Evolutionary conservation across 805 yeast genomes (phyloP).

Genomic region (Pichia sporocuriosa): DNA sequence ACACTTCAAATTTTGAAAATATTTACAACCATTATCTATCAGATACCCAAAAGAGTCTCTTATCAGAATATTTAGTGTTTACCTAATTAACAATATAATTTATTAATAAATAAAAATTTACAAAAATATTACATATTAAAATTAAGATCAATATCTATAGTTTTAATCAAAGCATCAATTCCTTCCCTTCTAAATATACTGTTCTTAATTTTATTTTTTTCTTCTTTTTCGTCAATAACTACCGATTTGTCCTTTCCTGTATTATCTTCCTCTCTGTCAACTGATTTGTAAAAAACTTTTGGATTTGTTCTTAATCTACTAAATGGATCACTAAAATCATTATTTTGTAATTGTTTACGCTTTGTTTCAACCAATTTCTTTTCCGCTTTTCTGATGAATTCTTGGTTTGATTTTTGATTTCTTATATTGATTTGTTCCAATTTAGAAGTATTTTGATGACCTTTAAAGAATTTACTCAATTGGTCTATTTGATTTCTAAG

Average conservation of each 20-base stretch:
- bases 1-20: slow-evolving; percentile 44
- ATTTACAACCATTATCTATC: slow-evolving; percentile 39
- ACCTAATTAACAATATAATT: slow-evolving; percentile 7
- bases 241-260: slow-evolving; percentile 47
- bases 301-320: slow-evolving; percentile 84
- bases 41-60: slow-evolving; percentile 47
- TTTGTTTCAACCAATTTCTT: slow-evolving; percentile 51
- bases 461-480: slow-evolving; percentile 30
- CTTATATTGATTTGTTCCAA: slow-evolving; percentile 75
- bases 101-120: slow-evolving; percentile 1
- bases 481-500: slow-evolving; percentile 41
- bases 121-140: slow-evolving; percentile 13
- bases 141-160: slow-evolving; percentile 25
- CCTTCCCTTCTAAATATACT: slow-evolving; percentile 26
- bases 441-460: slow-evolving; percentile 35
- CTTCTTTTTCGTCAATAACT: slow-evolving; percentile 39
- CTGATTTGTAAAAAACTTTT: slow-evolving; percentile 63
- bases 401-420: slow-evolving; percentile 75
- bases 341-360: slow-evolving; percentile 39
- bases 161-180: slow-evolving; percentile 27
- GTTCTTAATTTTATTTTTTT: slow-evolving; percentile 26
- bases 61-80: slow-evolving; percentile 38
- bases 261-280: slow-evolving; percentile 42
- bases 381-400: slow-evolving; percentile 75
- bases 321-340: slow-evolving; percentile 61